Percentiles rank a stretch among this genome's conserved stretches.
phyloP scores from a whole-genome alignment of 2,329 filamentous ascomycete genomes.

The Xylariales sp. region DNA sequence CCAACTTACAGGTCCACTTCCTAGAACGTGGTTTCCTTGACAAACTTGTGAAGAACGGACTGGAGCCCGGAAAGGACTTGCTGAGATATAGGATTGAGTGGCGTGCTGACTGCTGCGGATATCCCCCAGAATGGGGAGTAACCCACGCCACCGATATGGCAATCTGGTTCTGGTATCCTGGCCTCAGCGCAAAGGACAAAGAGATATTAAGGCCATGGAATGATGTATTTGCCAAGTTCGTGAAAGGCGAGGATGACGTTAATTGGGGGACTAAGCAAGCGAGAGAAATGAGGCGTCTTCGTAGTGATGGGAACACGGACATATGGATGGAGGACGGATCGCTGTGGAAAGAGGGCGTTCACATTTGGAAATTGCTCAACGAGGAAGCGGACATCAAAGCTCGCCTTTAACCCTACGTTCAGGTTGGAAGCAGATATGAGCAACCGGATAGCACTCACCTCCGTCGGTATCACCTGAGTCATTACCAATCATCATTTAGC shows the following conservation, averaged over 20 bases:
- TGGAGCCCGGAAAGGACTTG: constrained; percentile 10
- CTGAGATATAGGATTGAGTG: constrained; percentile 12
- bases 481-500: too few relatives aligned
- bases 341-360: constrained; percentile 11
- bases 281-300: constrained; percentile 4
- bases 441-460: too few relatives aligned
- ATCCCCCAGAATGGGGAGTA: constrained; percentile 10
- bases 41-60: not conserved
- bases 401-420: not conserved
- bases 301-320: constrained; percentile 10
- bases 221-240: constrained; percentile 9
- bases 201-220: constrained; percentile 8
- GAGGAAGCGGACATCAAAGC: not conserved
- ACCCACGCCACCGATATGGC: constrained; percentile 11
- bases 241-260: constrained; percentile 5
- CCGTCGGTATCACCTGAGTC: too few relatives aligned
- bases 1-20: constrained; percentile 10
- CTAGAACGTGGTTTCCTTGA: constrained; percentile 11
- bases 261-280: constrained; percentile 6
- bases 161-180: constrained; percentile 13
- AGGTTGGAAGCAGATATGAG: too few relatives aligned
- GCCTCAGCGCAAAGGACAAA: constrained; percentile 9
- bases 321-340: constrained; percentile 3
- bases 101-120: constrained; percentile 7
- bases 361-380: constrained; percentile 11